Conservation (phyloP, 768 basidiomycete genomes). For the Gyrodon lividus region DNA sequence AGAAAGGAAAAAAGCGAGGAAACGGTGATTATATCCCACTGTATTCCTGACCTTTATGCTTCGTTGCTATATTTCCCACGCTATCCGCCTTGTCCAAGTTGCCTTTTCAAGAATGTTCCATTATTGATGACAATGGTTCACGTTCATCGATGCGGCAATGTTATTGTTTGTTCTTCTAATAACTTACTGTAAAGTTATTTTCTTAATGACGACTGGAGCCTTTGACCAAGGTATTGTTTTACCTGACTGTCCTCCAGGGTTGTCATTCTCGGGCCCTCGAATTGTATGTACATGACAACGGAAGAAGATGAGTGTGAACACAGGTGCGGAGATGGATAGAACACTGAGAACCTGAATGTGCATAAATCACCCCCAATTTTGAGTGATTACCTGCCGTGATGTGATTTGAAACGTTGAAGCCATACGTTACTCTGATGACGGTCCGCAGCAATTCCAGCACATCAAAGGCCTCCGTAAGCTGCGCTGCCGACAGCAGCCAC, state of each 20-base stretch:
- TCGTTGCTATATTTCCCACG: slow-evolving; percentile 6
- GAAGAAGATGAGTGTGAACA: background rate
- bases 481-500: background rate
- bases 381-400: background rate
- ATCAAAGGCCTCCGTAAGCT: background rate
- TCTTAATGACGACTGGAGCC: too few species aligned
- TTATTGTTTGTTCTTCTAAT: too few species aligned
- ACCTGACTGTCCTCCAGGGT: too few species aligned
- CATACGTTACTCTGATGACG: background rate
- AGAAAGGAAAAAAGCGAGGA: background rate
- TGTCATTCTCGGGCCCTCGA: too few species aligned
- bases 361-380: background rate
- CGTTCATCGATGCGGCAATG: too few species aligned
- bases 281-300: background rate
- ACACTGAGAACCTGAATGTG: background rate
- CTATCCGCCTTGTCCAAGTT: background rate
- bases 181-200: too few species aligned
- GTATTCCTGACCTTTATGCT: slow-evolving; percentile 14
- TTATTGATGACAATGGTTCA: background rate
- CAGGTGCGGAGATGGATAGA: background rate
- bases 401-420: background rate
- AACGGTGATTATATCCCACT: slow-evolving; percentile 14
- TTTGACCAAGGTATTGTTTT: too few species aligned
- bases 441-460: background rate
- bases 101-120: background rate